Base-by-base conservation (phyloP, 345 rosid genomes). In the Eucalyptus pauciflora region DNA sequence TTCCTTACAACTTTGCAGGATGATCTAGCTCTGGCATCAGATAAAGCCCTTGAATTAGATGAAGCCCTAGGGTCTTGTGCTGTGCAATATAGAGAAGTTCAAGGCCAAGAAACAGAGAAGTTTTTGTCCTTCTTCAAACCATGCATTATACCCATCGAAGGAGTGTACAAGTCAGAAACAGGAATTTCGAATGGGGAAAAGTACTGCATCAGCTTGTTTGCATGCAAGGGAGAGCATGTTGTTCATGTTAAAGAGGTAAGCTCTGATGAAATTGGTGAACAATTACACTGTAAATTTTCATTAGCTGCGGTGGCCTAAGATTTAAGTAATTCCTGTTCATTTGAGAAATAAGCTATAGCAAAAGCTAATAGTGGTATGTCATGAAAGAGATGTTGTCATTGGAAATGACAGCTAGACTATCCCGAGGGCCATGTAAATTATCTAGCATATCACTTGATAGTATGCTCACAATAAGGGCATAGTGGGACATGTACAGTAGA, bases 91-190 rank as follows among this genome's bases (percentile, higher is more conserved):
- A 92, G 95, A 86, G 99, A 97, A 94, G 95, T 96, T 92, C 96
- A 96, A 92, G 98, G 98, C 91, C 95, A 90, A 91, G 99, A 96
- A 92, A 96, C 97, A 2, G 95, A 92, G 91, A 95, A 92, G 89
- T 95, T 97, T 90, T 92, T 96, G 89, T 96, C 99, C 20, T 95
- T 96, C 89, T 97, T 97, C 89, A 96, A 93, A 90, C 99, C 98
- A 79, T 97, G 99, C 91, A 93, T 97, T 37, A 95, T 97, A 92
- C 99, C 98, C 17, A 80, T 92, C 50, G 95, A 97, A 93, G 98
- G 99, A 88, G 93, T 89, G 37, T 93, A 88, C 90, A 89, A 92
- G 13, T 93, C 96, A 25, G 91, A 90, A 89, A 58, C 85, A n/a
- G 93, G 93, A 52, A 48, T 88, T 50, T 86, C 27, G 25, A 90